Evolutionary conservation across 1,139 yeast species (phyloP).

Genomic region (Suhomyces panamericanus): DNA sequence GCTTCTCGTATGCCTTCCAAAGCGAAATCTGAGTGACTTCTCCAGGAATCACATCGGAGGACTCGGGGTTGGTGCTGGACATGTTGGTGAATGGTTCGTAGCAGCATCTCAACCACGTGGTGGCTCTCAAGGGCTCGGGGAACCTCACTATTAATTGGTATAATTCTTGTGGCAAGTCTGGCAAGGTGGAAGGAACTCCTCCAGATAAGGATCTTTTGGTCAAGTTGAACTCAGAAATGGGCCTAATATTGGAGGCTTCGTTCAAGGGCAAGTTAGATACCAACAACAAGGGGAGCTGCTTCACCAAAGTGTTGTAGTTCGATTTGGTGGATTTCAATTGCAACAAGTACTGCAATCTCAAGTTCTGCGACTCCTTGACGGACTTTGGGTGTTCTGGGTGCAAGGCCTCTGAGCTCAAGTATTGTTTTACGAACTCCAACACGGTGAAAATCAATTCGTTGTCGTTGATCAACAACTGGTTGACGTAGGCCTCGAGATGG

Average conservation of each 20-base stretch:
- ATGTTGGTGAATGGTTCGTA: slow-evolving; percentile 58
- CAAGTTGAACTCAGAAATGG: slow-evolving; percentile 27
- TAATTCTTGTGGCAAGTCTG: slow-evolving; percentile 58
- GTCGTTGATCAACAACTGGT: slow-evolving; percentile 38
- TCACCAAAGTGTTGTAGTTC: slow-evolving; percentile 50
- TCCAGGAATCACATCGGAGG: slow-evolving; percentile 42
- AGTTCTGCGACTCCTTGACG: slow-evolving; percentile 34
- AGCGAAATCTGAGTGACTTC: slow-evolving; percentile 94
- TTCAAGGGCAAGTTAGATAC: slow-evolving; percentile 26
- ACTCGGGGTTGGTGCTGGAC: slow-evolving; percentile 25
- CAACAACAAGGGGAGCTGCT: slow-evolving; percentile 64
- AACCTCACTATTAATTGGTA: slow-evolving; percentile 60
- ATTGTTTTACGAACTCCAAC: slow-evolving; percentile 41
- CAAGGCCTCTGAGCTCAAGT: slow-evolving; percentile 41
- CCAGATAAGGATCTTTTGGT: slow-evolving; percentile 37
- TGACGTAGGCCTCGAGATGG: slow-evolving; percentile 35
- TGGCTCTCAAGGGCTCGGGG: slow-evolving; percentile 88
- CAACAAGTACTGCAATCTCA: slow-evolving; percentile 35
- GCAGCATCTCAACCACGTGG: slow-evolving; percentile 92
- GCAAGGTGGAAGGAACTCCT: slow-evolving; percentile 58
- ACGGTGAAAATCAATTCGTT: slow-evolving; percentile 36
- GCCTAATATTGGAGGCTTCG: slow-evolving; percentile 22
- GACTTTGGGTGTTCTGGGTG: slow-evolving; percentile 33
- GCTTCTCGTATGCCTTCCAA: slow-evolving; percentile 93
- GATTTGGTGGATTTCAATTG: slow-evolving; percentile 31